Evolutionary conservation across 257 asterid species (phyloP).

Genomic region (Petunia axillaris): DNA sequence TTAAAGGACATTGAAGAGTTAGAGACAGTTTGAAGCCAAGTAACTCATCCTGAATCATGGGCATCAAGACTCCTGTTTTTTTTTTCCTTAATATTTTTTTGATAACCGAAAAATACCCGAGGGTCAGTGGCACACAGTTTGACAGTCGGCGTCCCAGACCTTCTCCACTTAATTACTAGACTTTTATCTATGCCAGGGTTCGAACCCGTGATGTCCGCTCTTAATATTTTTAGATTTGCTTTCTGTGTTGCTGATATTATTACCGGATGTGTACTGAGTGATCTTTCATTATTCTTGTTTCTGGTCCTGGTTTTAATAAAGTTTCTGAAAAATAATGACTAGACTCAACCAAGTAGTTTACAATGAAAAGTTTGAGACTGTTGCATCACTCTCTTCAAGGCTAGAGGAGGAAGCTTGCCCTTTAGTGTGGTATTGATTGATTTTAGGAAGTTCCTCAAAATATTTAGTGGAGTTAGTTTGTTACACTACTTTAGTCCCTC

Average conservation of each 20-base stretch:
- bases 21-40: background rate
- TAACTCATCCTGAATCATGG: conserved; percentile 8
- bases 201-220: background rate
- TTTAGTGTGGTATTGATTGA: background rate
- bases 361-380: background rate
- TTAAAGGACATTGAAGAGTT: background rate
- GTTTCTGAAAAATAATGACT: background rate
- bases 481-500: background rate
- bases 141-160: no score
- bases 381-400: background rate
- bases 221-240: background rate
- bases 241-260: background rate
- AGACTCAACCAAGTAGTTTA: background rate
- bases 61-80: background rate
- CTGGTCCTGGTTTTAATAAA: background rate
- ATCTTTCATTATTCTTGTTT: background rate
- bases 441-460: background rate
- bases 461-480: background rate
- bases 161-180: no score
- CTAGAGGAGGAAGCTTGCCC: background rate
- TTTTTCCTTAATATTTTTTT: background rate
- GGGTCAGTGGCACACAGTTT: no score
- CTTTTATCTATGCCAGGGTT: no score
- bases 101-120: no score
- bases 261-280: background rate